Conservation (phyloP, 2,329 filamentous ascomycete species). For the Emergomyces africanus region DNA sequence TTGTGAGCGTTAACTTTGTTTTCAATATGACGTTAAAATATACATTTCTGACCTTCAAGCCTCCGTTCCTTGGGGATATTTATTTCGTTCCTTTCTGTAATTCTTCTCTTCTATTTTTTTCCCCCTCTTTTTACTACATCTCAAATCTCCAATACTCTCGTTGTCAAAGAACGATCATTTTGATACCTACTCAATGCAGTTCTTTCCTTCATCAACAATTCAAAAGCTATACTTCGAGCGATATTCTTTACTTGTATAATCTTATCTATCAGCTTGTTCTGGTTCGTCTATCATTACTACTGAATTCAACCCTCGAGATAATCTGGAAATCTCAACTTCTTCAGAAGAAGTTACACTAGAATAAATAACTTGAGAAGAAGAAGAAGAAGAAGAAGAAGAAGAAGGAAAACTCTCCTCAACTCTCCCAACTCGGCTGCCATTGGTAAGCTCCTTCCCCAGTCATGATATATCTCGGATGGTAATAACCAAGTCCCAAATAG, state of each 20-base stretch:
- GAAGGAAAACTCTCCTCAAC: neutral
- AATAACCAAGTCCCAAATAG: neutral
- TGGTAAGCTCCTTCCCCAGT: neutral
- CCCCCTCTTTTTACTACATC: neutral
- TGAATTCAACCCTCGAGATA: neutral
- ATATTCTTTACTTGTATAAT: neutral
- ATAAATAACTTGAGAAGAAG: neutral
- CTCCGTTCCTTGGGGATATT: neutral
- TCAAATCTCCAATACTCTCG: neutral
- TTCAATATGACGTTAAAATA: neutral
- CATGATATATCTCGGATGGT: neutral
- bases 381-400: too few species aligned
- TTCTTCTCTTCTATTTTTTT: neutral
- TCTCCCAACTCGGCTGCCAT: neutral
- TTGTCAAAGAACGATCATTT: neutral
- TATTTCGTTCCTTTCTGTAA: neutral
- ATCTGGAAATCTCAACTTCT: neutral
- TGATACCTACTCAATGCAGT: neutral
- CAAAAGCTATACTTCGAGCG: neutral
- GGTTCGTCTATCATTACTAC: neutral
- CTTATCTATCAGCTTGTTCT: neutral
- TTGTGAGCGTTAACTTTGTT: neutral
- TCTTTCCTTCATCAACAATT: too few species aligned
- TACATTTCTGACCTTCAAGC: neutral
- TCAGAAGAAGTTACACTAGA: neutral